Conservation (phyloP, 2,329 filamentous ascomycete species). For the Pyrenochaeta sp. region DNA sequence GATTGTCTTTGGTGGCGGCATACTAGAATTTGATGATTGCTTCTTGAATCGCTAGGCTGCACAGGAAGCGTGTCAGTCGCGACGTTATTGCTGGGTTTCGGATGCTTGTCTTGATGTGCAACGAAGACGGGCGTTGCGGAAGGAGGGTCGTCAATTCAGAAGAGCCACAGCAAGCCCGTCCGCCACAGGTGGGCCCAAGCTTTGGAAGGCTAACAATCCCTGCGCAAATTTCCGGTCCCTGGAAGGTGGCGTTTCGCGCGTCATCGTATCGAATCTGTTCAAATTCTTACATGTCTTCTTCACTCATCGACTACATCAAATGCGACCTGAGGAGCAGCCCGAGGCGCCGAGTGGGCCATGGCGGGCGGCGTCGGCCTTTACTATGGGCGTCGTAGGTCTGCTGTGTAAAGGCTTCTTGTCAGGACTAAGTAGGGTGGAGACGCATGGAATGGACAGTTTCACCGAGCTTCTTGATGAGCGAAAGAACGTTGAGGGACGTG, state of each 20-base stretch:
- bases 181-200: constrained; percentile 6
- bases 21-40: constrained; percentile 1
- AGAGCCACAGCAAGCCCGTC: constrained; percentile 15
- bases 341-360: constrained; percentile 70
- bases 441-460: constrained; percentile 79
- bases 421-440: constrained; percentile 76
- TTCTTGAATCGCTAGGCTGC: no score
- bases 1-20: constrained; percentile 60
- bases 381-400: constrained; percentile 77
- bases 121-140: neutral
- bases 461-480: constrained; percentile 78
- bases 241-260: constrained; percentile 27
- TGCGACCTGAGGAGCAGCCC: constrained; percentile 56
- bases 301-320: constrained; percentile 30
- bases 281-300: constrained; percentile 26
- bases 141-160: constrained; percentile 1
- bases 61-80: no score
- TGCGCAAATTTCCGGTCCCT: constrained; percentile 25
- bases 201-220: constrained; percentile 15
- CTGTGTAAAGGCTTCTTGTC: constrained; percentile 79
- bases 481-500: constrained; percentile 69
- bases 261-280: constrained; percentile 10
- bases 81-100: no score
- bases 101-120: neutral
- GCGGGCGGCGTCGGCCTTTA: constrained; percentile 75